Evolutionary conservation across 371 early-diverging fungal genomes (phyloP), one percentile per base, ranked within the genome.

Genomic region (Mucor indicus): DNA sequence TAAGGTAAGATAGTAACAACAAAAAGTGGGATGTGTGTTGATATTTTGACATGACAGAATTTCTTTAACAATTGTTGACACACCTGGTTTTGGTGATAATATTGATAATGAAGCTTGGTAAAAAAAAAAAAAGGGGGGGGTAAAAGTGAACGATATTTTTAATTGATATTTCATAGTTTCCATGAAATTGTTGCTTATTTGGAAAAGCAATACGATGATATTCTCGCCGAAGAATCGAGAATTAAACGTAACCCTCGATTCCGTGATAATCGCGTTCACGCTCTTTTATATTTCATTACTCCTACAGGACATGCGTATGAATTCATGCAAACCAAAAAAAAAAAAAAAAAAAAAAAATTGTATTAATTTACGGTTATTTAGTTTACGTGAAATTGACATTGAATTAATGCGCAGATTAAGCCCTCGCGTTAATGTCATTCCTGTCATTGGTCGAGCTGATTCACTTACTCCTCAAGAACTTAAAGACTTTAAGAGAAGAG

Each of bases 261-360:
- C 84, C 91, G 91, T 64, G 98, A 98, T 75, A 91, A 92, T 77
- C 89, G 98, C 45, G 89, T 99, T 30, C 99, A 99, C 69, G 94
- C 92, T 4, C 85, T 96, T 16, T 73, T 99, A 25, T 98, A 98
- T 75, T 98, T 98, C 64, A 95, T 98, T 54, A 79, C 91, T 3
- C 98, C 99, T 19, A 95, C 98, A 17, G 99, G 98, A 17, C 98
- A 98, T 79, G 87, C 81, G 82, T 81, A 76, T 64, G 60, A 44
- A 20, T 25, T 40, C 17, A n/a, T 25, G 6, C 13, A 20, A 37
- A 29, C 16, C 31, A 19, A 39, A 8, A 15, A n/a, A 12, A 48
- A 22, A 4, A 4, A 19, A 2, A 29, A 29, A 29, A 29, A 29
- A 29, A n/a, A n/a, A n/a, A n/a, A 9, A 11, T 33, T 33, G n/a